Base-by-base conservation (phyloP, 2,329 filamentous ascomycete genomes). In the Claviceps pazoutovae region DNA sequence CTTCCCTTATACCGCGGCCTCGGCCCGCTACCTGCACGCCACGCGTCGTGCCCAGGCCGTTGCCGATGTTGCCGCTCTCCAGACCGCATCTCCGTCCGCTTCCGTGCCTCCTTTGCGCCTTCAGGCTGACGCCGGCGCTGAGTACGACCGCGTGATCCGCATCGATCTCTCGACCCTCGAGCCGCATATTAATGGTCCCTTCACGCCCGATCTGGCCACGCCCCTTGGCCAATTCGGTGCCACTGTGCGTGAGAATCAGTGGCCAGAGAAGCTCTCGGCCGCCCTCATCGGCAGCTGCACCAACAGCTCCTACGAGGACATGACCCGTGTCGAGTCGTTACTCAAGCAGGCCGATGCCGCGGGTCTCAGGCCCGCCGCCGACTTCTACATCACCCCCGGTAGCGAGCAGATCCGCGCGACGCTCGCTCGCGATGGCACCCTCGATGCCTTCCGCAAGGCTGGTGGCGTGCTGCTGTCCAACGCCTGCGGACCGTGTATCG, bases 291-390 rank as follows among this genome's bases (percentile, higher is more conserved):
- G 93, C 55, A 95, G 89, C 72, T 98, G 93, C 75, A 98, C 93
- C 49, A 98, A 98, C 77, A 95, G 88, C 67, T 97, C 93, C 2
- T 98, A 97, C 68, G 86, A 96, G 70, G 93, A 98, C 66, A 98
- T 98, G 93, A 94, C 90, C 38, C 84, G 91, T 55, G 88, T 90
- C 14, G 91, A 96, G 70, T 82, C 89, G 63, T 80, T 98, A 52
- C 88, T 97, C 53, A 90, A 91, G 68, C 90, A 96, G 68, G 93
- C 93, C 9, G 78, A 83, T 50, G 82, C 83, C 54, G 93, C 89
- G n/a, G 93, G 93, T 16, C 74, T 98, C 54, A 87, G 88, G 71
- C 89, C 93, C 41, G 88, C 84, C 61, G 82, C 88, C 2, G 86
- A 90, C 64, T 96, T 98, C 71, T 96, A 95, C 71, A 86, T 98